phyloP scores from a whole-genome alignment of 371 early-diverging fungal genomes.

The Syncephalis plumigaleata region DNA sequence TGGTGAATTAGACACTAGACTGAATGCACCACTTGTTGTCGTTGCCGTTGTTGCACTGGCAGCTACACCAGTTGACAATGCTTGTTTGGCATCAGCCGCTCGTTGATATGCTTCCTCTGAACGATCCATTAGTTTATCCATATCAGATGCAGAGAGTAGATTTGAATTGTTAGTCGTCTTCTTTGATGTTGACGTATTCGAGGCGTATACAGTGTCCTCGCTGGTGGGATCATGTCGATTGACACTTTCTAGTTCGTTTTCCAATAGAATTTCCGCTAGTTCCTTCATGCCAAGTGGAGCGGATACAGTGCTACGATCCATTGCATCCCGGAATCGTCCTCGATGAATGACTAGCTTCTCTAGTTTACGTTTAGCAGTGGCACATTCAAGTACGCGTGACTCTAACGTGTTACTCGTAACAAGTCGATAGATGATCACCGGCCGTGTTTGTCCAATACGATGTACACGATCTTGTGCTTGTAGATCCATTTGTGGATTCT shows the following conservation, averaged over 20 bases:
- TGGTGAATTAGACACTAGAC: too few species aligned
- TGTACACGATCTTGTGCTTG: slow-evolving; percentile 97
- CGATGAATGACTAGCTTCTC: slow-evolving; percentile 82
- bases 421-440: slow-evolving; percentile 80
- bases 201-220: too few species aligned
- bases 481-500: slow-evolving; percentile 95
- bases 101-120: slow-evolving; percentile 6
- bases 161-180: slow-evolving; percentile 4
- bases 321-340: slow-evolving; percentile 42
- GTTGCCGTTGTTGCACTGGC: too few species aligned
- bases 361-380: slow-evolving; percentile 68
- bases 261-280: slow-evolving; percentile 51
- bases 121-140: slow-evolving; percentile 5
- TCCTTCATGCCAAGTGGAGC: slow-evolving; percentile 21
- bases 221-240: neutral
- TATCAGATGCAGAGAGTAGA: neutral
- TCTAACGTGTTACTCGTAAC: slow-evolving; percentile 78
- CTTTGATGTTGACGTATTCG: slow-evolving; percentile 1
- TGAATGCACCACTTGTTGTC: too few species aligned
- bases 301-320: slow-evolving; percentile 5
- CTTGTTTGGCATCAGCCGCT: neutral
- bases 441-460: slow-evolving; percentile 86
- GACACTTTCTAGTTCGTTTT: slow-evolving; percentile 43
- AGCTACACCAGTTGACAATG: too few species aligned
- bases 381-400: slow-evolving; percentile 53